A percentile compares a stretch with the other conserved stretches of the same genome.
Evolutionary conservation across 2,329 filamentous ascomycete species (phyloP).

Genomic region (Hymenoscyphus occultus): DNA sequence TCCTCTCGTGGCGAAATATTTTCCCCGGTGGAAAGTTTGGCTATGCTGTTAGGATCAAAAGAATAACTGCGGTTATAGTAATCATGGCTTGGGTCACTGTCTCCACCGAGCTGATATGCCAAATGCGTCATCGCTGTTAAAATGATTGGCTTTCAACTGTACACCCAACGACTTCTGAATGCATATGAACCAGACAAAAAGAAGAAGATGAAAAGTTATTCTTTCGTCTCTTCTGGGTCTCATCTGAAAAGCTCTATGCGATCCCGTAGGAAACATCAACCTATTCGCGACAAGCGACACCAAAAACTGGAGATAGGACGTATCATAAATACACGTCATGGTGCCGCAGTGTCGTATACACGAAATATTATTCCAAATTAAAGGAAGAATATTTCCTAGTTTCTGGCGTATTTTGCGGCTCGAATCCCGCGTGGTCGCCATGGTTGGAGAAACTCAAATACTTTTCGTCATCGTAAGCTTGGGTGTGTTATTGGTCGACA

Average conservation of each 20-base stretch:
- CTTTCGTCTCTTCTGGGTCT: neutral
- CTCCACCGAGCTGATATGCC: neutral
- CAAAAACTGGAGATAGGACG: neutral
- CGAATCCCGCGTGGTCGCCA: neutral
- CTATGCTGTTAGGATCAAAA: neutral
- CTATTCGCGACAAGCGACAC: neutral
- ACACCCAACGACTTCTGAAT: neutral
- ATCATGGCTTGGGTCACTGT: no score
- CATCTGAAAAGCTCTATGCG: neutral
- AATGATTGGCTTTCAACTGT: neutral
- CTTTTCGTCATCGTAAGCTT: neutral
- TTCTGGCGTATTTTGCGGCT: neutral
- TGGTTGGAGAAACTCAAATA: conserved; percentile 1
- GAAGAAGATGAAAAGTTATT: no score
- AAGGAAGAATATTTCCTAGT: neutral
- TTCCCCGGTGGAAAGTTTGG: neutral
- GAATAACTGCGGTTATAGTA: neutral
- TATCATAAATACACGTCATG: neutral
- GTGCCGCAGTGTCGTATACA: neutral
- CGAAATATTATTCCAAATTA: neutral
- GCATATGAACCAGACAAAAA: neutral
- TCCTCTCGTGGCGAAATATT: neutral
- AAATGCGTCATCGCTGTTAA: neutral
- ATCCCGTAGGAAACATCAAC: neutral
- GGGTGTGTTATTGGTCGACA: neutral